Evolutionary conservation across 176 grass and related monocot genomes (phyloP), one percentile per base, ranked within the genome.

Genomic region (Oryza australiensis): DNA sequence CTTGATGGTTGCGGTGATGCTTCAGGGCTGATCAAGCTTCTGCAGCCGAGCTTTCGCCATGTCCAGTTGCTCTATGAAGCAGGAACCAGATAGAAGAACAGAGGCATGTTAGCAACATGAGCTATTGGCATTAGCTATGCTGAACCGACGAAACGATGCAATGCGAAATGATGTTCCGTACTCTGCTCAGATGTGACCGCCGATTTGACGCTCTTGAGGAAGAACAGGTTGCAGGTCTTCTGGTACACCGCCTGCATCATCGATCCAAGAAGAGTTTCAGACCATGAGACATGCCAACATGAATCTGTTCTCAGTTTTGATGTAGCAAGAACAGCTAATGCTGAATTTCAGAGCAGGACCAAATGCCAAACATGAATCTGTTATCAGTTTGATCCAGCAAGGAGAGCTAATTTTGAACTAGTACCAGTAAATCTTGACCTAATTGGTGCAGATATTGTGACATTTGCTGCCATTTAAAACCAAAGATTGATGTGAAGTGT

Each of bases 201-300:
- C 1, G 79, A 73, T 63, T 86, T 74, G 34, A 82, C 63, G 18
- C 80, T 86, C 88, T 68, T 82, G 26, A 67, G 68, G 68, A 90
- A 82, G 67, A 86, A 90, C 46, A 83, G 66, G 67, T 86, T 89
- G 57, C 88, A 74, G 1, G 83, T 42, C 73, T 78, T 89, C 73
- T 86, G 78, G 73, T 86, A 89, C 27, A 72, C 88, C 0, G 60
- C 67, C 83, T 89, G 73, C 9, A n/a, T 18, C 3, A n/a, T 18
- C 46, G 48, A 68, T 28, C 16, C 10, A 73, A 74, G 10, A 68
- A 68, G 4, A 69, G 5, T 27, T 24, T 24, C 2, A 38, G 67
- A 40, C 11, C 33, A 69, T 9, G 48, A 12, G 0, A 55, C 9
- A 13, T 41, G 22, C 9, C n/a, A 43, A 16, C 23, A 45, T 45